Conservation (phyloP, 805 yeast genomes). For the Wickerhamomyces strasburgensis region DNA sequence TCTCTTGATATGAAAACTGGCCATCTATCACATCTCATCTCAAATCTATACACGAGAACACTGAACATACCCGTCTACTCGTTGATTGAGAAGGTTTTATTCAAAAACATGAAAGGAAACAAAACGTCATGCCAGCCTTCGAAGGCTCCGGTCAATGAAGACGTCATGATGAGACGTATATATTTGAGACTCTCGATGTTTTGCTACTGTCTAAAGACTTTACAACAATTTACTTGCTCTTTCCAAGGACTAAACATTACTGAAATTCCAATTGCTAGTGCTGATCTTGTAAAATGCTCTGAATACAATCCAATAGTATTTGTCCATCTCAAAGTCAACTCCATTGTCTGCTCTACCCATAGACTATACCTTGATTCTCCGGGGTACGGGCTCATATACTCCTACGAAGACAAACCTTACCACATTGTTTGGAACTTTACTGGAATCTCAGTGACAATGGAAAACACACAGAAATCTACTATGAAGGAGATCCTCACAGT, state of each 20-base stretch:
- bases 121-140: neutral
- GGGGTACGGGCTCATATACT: conserved; percentile 42
- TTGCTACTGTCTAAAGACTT: conserved; percentile 13
- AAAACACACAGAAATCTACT: conserved; percentile 17
- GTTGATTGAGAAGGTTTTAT: conserved; percentile 6
- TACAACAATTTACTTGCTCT: conserved; percentile 15
- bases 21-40: conserved; percentile 12
- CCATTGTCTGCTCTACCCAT: conserved; percentile 21
- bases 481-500: conserved; percentile 17
- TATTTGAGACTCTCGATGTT: conserved; percentile 8
- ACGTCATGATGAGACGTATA: conserved; percentile 9
- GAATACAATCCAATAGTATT: conserved; percentile 21
- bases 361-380: conserved; percentile 33
- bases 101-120: neutral
- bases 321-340: conserved; percentile 18
- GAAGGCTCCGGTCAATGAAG: conserved; percentile 4
- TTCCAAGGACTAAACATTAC: conserved; percentile 16
- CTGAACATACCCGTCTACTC: conserved; percentile 15
- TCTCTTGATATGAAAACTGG: conserved; percentile 18
- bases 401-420: conserved; percentile 38
- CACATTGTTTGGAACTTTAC: conserved; percentile 35
- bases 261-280: conserved; percentile 20
- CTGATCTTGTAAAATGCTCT: conserved; percentile 15
- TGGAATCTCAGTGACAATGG: conserved; percentile 29
- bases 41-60: conserved; percentile 17